Base-by-base conservation (phyloP, 2,329 filamentous ascomycete species). In the Aspergillus spinulosporus region DNA sequence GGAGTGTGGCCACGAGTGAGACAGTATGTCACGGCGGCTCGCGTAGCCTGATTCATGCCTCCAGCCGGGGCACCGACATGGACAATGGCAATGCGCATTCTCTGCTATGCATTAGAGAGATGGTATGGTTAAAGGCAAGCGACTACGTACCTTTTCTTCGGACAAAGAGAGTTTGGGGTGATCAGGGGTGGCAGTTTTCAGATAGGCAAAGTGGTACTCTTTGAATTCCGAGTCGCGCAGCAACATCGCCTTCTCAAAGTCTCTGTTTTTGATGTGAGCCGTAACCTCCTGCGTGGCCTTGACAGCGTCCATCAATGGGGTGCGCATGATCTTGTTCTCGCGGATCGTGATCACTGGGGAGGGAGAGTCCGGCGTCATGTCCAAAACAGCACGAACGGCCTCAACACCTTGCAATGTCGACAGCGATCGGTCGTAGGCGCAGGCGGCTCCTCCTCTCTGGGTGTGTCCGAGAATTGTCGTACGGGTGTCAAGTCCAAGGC, bases 41-140 rank as follows among this genome's bases (percentile, higher is more conserved):
- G 87, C 14, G 95, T 94, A 42, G 94, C 94, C 29, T 93, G 92
- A 75, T 99, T 99, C 90, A 99, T 97, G 67, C 94, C 94, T 74
- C 94, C 94, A 31, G 94, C 94, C 6, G 94, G 94, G 9, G 94
- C 94, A 67, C 94, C 94, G 26, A 97, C 92, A 68, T 97, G 95
- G 75, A 99, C 90, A 69, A 99, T 96, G 48, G 91, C 94, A 67
- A 99, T 90, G 63, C 86, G 87, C 90, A 97, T 92, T 64, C 88
- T 86, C 89, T 92, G 61, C 12, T 26, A 37, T 5, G 57, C 70
- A 26, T 47, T 47, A 55, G 51, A 28, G 5, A 8, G 5, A 31
- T 14, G 12, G 7, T 14, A 12, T 5, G 8, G 4, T 11, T 32
- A 6, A 34, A n/a, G 8, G 5, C 26, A 12, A 7, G 44, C 9